Conservation (phyloP, 2,329 filamentous ascomycete genomes). For the Coleophoma crateriformis region DNA sequence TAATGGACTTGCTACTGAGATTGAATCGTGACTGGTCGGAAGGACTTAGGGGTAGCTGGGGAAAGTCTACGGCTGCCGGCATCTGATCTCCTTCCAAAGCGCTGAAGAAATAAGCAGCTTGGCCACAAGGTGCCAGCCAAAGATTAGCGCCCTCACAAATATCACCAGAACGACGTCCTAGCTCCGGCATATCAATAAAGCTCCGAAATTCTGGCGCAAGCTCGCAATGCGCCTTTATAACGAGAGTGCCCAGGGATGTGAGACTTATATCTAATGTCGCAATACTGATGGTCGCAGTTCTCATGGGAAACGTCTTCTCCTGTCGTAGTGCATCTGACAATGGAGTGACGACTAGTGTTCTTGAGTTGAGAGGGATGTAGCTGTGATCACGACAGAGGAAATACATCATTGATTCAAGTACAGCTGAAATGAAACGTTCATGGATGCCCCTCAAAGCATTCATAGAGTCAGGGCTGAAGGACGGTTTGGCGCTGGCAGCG, state of each 20-base stretch:
- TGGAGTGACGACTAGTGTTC: slow-evolving; percentile 21
- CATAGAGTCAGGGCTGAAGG: slow-evolving; percentile 7
- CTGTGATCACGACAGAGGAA: slow-evolving; percentile 24
- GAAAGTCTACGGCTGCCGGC: slow-evolving; percentile 8
- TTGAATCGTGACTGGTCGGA: slow-evolving; percentile 8
- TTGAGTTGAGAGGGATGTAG: slow-evolving; percentile 26
- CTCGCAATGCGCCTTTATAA: slow-evolving; percentile 24
- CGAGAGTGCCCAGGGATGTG: slow-evolving; percentile 24
- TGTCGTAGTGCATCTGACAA: not conserved
- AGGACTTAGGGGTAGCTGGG: slow-evolving; percentile 12
- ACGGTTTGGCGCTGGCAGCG: slow-evolving; percentile 17
- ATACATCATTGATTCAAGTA: slow-evolving; percentile 24
- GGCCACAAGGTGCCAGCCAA: slow-evolving; percentile 26
- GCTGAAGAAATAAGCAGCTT: slow-evolving; percentile 22
- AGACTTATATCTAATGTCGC: slow-evolving; percentile 25
- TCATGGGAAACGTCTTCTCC: not conserved
- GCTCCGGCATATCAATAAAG: slow-evolving; percentile 5
- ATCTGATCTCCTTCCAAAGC: slow-evolving; percentile 14
- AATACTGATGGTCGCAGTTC: slow-evolving; percentile 16
- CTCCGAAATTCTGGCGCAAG: slow-evolving; percentile 18
- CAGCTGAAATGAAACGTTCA: slow-evolving; percentile 27
- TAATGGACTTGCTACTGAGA: slow-evolving; percentile 16
- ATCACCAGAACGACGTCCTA: slow-evolving; percentile 1
- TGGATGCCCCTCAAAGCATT: slow-evolving; percentile 22
- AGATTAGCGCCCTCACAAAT: slow-evolving; percentile 17